These are phyloP conservation scores for Botrytis fragariae DNA, from an alignment of 2,329 filamentous ascomycete genomes.

Conservation along the genomic window DNA sequence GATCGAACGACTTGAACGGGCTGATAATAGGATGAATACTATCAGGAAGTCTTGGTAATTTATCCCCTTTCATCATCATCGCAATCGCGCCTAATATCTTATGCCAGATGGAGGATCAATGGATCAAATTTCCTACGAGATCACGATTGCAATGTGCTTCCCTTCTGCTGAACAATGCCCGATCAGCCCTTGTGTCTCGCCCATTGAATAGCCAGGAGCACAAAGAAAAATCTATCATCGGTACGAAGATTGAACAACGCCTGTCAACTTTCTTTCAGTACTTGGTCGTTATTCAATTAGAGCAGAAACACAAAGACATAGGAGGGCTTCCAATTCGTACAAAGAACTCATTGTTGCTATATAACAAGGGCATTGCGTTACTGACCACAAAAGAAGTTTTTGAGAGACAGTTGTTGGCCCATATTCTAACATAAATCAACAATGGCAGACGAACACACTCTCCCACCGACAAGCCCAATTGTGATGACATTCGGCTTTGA, in stretches of 20 bases:
- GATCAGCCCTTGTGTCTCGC: background rate
- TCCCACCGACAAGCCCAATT: background rate
- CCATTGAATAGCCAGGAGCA: background rate
- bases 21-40: background rate
- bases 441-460: background rate
- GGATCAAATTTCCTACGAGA: no score
- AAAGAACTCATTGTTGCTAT: background rate
- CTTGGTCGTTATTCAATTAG: background rate
- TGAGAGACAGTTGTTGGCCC: background rate
- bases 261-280: background rate
- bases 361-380: background rate
- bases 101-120: background rate
- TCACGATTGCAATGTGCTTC: background rate
- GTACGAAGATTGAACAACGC: background rate
- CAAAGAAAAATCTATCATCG: background rate
- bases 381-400: background rate
- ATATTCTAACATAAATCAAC: background rate
- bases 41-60: background rate
- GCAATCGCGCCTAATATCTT: no score
- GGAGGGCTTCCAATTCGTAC: background rate
- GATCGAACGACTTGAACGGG: background rate
- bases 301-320: background rate
- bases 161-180: background rate
- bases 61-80: background rate
- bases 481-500: background rate